Percentiles rank a stretch among this genome's conserved stretches.
Conservation (phyloP, 805 yeast species). For the Starmerella apis region DNA sequence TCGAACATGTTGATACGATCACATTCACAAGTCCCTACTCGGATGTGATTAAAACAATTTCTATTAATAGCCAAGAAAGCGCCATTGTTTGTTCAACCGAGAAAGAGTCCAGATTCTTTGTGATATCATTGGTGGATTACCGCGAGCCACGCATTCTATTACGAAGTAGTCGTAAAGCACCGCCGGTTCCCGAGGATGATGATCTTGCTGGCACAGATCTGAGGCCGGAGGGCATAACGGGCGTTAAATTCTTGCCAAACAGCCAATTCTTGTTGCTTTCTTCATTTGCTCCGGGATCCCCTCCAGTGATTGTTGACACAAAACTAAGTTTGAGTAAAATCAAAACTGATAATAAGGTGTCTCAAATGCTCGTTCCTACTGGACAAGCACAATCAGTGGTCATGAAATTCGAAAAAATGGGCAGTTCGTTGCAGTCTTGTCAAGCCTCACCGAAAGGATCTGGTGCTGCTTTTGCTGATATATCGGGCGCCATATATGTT, state of each 20-base stretch:
- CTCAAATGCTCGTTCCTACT: conserved; percentile 22
- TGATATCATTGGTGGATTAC: conserved; percentile 55
- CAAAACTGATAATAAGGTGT: neutral
- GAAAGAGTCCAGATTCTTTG: conserved; percentile 67
- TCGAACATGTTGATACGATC: conserved; percentile 44
- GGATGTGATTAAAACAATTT: conserved; percentile 68
- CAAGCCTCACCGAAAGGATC: conserved; percentile 79
- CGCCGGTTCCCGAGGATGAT: conserved; percentile 52
- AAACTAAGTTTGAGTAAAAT: conserved; percentile 4
- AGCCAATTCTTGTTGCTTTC: conserved; percentile 42
- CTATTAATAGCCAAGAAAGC: conserved; percentile 61
- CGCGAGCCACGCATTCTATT: conserved; percentile 55
- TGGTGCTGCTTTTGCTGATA: conserved; percentile 68
- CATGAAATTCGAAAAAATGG: conserved; percentile 65
- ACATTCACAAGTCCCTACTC: conserved; percentile 74
- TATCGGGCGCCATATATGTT: conserved; percentile 64
- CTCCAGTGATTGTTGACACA: conserved; percentile 59
- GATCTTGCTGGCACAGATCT: conserved; percentile 51
- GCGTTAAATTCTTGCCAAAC: conserved; percentile 59
- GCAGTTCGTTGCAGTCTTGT: conserved; percentile 62
- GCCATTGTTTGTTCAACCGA: conserved; percentile 67
- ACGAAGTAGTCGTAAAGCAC: conserved; percentile 51
- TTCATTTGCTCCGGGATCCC: conserved; percentile 51
- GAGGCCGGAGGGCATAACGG: conserved; percentile 79
- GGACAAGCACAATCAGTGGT: conserved; percentile 49